A percentile compares a stretch with the other conserved stretches of the same genome.
Conservation (phyloP, 208 protist genomes). For the Acanthamoeba triangularis region DNA sequence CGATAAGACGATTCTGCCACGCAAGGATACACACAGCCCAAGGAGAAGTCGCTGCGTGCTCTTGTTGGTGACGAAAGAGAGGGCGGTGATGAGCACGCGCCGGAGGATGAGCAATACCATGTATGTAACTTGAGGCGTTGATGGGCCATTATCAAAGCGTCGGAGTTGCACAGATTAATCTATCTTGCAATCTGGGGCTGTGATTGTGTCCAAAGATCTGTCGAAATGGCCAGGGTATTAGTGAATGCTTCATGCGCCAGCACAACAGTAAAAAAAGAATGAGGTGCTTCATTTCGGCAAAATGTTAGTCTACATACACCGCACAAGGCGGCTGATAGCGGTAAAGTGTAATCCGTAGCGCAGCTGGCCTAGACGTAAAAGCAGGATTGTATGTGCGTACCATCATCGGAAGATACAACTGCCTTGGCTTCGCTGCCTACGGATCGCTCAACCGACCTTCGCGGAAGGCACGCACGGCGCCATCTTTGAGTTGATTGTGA, state of each 20-base stretch:
- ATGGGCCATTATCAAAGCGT: background rate
- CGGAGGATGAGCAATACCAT: background rate
- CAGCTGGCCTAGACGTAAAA: background rate
- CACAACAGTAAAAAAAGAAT: background rate
- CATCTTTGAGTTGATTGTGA: too few relatives aligned
- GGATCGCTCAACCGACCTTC: too few relatives aligned
- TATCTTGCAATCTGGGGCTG: too few relatives aligned
- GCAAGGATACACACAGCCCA: background rate
- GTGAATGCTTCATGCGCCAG: background rate
- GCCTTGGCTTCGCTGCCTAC: too few relatives aligned
- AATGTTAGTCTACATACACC: slow-evolving; percentile 3
- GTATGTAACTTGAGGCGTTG: background rate
- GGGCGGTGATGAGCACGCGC: background rate
- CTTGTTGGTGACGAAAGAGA: background rate
- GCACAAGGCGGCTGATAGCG: background rate
- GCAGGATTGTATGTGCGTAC: too few relatives aligned
- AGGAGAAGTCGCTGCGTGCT: background rate
- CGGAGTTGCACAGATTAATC: too few relatives aligned
- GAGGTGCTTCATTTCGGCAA: background rate
- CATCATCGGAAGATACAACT: too few relatives aligned
- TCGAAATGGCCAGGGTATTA: background rate
- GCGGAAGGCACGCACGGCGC: too few relatives aligned
- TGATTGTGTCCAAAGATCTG: too few relatives aligned
- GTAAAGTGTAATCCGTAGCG: background rate
- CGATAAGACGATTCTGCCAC: background rate